A percentile compares a stretch with the other conserved stretches of the same genome.
Evolutionary conservation across 2,329 filamentous ascomycete genomes (phyloP).

Genomic region (Aspergillus niger): DNA sequence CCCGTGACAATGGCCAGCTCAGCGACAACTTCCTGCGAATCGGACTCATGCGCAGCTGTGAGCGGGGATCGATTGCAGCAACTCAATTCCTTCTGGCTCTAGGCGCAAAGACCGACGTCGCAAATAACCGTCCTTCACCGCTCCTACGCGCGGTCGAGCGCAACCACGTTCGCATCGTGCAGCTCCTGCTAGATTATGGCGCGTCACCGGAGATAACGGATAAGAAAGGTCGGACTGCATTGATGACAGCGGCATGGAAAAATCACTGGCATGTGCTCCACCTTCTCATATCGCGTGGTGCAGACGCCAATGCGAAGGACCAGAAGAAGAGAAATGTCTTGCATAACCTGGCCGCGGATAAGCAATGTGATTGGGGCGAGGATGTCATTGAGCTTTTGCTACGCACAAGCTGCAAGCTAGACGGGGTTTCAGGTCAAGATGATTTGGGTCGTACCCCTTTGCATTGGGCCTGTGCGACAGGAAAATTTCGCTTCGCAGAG

Average conservation of each 20-base stretch:
- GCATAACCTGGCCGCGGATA: constrained; percentile 50
- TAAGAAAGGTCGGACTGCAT: constrained; percentile 47
- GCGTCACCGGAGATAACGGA: constrained; percentile 41
- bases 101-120: constrained; percentile 42
- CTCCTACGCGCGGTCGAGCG: constrained; percentile 43
- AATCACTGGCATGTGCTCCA: constrained; percentile 44
- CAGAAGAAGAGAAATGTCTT: constrained; percentile 35
- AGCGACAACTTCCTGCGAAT: constrained; percentile 43
- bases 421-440: constrained; percentile 45
- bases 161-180: constrained; percentile 47
- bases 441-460: constrained; percentile 55
- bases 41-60: constrained; percentile 44
- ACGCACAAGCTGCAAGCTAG: constrained; percentile 42
- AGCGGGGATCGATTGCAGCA: constrained; percentile 37
- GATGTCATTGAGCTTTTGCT: constrained; percentile 48
- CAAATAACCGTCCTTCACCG: constrained; percentile 34
- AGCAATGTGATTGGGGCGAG: constrained; percentile 51
- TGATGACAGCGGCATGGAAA: constrained; percentile 49
- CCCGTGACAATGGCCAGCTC: constrained; percentile 39
- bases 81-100: constrained; percentile 40
- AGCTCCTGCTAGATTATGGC: constrained; percentile 44
- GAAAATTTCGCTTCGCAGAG: constrained; percentile 54
- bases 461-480: constrained; percentile 61
- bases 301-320: constrained; percentile 40
- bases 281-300: constrained; percentile 39